Percentiles rank a stretch among this genome's conserved stretches.
phyloP scores from a whole-genome alignment of 176 grass and related monocot genomes.

The Dendrocalamus sinicus region DNA sequence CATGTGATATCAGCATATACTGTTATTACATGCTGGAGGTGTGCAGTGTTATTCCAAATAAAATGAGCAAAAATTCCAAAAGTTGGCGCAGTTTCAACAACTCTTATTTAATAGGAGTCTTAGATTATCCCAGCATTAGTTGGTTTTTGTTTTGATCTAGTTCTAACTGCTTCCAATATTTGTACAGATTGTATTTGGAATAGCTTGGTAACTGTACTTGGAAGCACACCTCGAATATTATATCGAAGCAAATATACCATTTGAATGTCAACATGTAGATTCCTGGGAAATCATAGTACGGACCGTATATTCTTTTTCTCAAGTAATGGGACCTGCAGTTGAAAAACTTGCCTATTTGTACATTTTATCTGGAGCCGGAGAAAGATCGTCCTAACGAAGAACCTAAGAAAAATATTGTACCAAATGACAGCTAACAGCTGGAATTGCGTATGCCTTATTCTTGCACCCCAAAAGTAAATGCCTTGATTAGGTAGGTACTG shows the following conservation, averaged over 20 bases:
- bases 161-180: constrained; percentile 1
- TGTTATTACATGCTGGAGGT: not conserved
- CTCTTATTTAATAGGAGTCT: not conserved
- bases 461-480: constrained; percentile 26
- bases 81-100: constrained; percentile 9
- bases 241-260: constrained; percentile 3
- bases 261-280: constrained; percentile 20
- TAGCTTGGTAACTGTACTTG: constrained; percentile 7
- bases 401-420: not conserved
- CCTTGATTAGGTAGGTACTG: constrained; percentile 11
- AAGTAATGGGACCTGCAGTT: not conserved
- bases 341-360: not conserved
- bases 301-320: not conserved
- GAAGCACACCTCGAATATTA: not conserved
- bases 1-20: not conserved
- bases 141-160: not conserved
- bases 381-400: not conserved
- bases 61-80: constrained; percentile 18
- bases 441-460: constrained; percentile 31
- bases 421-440: constrained; percentile 16
- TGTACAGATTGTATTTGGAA: not conserved
- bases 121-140: constrained; percentile 10
- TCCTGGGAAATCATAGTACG: not conserved
- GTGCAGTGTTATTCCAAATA: not conserved
- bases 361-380: constrained; percentile 5